Percentiles rank a stretch among this genome's conserved stretches.
Conservation (phyloP, 192 early-diverging fungal species). For the Backusella luteola region DNA sequence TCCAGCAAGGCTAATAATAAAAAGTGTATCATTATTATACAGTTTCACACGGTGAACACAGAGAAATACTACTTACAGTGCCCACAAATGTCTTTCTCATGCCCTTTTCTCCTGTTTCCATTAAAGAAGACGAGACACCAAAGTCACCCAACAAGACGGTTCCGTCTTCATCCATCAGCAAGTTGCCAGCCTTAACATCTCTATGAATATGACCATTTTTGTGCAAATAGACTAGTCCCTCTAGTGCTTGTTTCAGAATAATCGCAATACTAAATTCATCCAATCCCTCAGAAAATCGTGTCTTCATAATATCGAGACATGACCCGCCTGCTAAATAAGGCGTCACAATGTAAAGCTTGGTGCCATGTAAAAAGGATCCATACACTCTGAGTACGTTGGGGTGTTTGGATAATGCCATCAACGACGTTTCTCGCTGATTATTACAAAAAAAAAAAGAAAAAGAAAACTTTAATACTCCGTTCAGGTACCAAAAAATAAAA, state of each 20-base stretch:
- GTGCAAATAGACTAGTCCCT: conserved; percentile 66
- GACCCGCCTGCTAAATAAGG: conserved; percentile 74
- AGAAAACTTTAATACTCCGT: not conserved
- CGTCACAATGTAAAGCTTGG: conserved; percentile 80
- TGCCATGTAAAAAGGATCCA: conserved; percentile 79
- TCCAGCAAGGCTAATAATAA: conserved; percentile 51
- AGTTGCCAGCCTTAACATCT: conserved; percentile 72
- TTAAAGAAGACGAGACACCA: conserved; percentile 66
- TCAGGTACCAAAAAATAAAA: conserved; percentile 6
- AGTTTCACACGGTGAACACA: not conserved
- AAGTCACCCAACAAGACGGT: conserved; percentile 65
- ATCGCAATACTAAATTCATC: conserved; percentile 79
- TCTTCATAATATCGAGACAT: conserved; percentile 88
- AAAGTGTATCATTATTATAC: not conserved
- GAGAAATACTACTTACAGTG: conserved; percentile 42
- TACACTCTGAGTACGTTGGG: conserved; percentile 82
- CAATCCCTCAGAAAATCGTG: conserved; percentile 75
- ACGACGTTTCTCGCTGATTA: conserved; percentile 73
- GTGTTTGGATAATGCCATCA: conserved; percentile 86
- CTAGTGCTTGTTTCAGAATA: conserved; percentile 76
- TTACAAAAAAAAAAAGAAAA: not conserved
- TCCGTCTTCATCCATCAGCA: conserved; percentile 66
- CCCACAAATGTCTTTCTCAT: conserved; percentile 72
- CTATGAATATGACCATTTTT: conserved; percentile 69
- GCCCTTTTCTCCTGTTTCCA: conserved; percentile 61